phyloP scores from a whole-genome alignment of 495 filamentous ascomycete genomes.

The Xylaria palmicola region DNA sequence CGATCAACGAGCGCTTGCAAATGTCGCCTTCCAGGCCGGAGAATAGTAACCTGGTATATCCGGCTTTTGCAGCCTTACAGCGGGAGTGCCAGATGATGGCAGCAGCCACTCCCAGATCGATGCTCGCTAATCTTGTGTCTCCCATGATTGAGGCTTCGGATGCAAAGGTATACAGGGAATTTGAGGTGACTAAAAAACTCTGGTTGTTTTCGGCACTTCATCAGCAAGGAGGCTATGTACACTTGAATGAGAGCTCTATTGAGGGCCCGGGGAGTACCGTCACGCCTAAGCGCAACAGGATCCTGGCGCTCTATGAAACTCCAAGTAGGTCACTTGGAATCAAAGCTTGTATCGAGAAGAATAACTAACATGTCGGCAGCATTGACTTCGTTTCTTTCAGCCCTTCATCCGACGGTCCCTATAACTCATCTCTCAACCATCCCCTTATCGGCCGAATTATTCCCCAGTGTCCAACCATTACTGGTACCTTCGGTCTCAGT shows the following conservation, averaged over 20 bases:
- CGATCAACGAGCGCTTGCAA: slow-evolving; percentile 18
- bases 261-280: slow-evolving; percentile 10
- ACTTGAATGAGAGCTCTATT: slow-evolving; percentile 13
- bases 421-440: slow-evolving; percentile 38
- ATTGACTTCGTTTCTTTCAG: slow-evolving; percentile 43
- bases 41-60: slow-evolving; percentile 21
- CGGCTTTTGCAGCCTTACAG: slow-evolving; percentile 35
- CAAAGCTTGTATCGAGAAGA: not conserved
- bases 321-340: slow-evolving; percentile 29
- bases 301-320: slow-evolving; percentile 45
- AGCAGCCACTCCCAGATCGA: slow-evolving; percentile 39
- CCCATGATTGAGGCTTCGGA: slow-evolving; percentile 40
- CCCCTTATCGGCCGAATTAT: slow-evolving; percentile 34
- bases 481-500: slow-evolving; percentile 31
- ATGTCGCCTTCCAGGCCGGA: slow-evolving; percentile 16
- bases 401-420: slow-evolving; percentile 24
- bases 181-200: slow-evolving; percentile 42
- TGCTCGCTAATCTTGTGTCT: slow-evolving; percentile 46
- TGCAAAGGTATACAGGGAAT: slow-evolving; percentile 37
- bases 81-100: slow-evolving; percentile 45
- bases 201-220: slow-evolving; percentile 45
- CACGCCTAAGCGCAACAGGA: slow-evolving; percentile 21
- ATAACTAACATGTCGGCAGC: slow-evolving; percentile 29
- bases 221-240: slow-evolving; percentile 24
- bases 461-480: slow-evolving; percentile 40